Percentiles rank a stretch among this genome's conserved stretches.
These are phyloP conservation scores for Lactarius pseudohatsudake DNA, from an alignment of 768 basidiomycete species.

Conservation along the genomic window DNA sequence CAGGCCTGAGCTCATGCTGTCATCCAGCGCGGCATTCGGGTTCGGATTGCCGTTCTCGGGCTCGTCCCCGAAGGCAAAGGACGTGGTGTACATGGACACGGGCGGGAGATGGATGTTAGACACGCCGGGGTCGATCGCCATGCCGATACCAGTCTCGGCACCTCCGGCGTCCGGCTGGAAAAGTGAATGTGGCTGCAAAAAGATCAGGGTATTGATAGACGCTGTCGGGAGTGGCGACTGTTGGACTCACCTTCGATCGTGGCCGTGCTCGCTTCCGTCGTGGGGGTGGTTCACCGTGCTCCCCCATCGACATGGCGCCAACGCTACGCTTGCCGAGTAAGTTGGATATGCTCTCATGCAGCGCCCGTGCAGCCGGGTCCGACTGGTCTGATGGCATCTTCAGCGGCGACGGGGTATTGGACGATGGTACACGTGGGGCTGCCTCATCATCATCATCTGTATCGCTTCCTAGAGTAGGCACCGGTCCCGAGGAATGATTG, in stretches of 20 bases:
- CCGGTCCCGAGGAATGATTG: background rate
- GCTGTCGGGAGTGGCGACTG: background rate
- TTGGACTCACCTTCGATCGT: constrained; percentile 38
- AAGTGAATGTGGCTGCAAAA: constrained; percentile 40
- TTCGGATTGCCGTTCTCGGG: constrained; percentile 13
- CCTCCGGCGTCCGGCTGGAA: constrained; percentile 38
- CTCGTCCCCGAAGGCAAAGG: constrained; percentile 26
- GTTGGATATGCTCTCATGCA: constrained; percentile 68
- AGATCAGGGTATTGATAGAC: background rate
- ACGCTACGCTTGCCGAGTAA: constrained; percentile 63
- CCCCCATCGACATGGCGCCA: constrained; percentile 36
- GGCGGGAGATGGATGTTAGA: background rate
- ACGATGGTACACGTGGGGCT: constrained; percentile 18
- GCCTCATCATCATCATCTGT: constrained; percentile 32
- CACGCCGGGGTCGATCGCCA: background rate
- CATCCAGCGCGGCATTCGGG: background rate
- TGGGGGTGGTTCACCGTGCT: constrained; percentile 27
- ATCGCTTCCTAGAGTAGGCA: constrained; percentile 33
- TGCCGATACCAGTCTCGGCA: background rate
- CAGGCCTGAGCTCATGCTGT: constrained; percentile 22
- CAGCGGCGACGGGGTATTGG: constrained; percentile 30
- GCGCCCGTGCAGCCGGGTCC: constrained; percentile 48
- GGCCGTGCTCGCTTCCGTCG: constrained; percentile 42
- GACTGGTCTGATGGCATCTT: constrained; percentile 43
- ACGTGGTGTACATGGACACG: constrained; percentile 11